Conservation (phyloP, 192 early-diverging fungal species). For the Entomortierella beljakovae region DNA sequence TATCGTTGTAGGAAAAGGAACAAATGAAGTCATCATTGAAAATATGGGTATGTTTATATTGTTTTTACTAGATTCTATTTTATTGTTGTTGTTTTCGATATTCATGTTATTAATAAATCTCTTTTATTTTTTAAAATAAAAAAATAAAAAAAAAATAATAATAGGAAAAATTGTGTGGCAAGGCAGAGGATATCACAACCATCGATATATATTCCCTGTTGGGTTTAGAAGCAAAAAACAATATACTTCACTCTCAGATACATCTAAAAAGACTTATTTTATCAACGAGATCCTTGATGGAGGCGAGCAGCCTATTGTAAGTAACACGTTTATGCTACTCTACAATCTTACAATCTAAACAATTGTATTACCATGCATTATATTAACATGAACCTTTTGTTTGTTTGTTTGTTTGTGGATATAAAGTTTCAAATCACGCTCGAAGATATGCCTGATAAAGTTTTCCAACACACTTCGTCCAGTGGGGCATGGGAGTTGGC, state of each 20-base stretch:
- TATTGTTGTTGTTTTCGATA: no score
- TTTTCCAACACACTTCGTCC: conserved; percentile 70
- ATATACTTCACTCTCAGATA: conserved; percentile 67
- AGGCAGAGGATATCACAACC: conserved; percentile 72
- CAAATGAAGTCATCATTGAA: conserved; percentile 70
- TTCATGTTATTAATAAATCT: no score
- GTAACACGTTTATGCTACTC: conserved; percentile 7
- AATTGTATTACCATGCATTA: no score
- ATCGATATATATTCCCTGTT: conserved; percentile 76
- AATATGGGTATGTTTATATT: conserved; percentile 57
- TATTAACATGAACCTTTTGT: no score
- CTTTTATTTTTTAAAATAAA: no score
- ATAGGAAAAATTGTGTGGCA: conserved; percentile 65
- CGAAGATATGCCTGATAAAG: conserved; percentile 69
- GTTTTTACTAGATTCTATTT: not conserved
- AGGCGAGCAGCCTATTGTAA: conserved; percentile 65
- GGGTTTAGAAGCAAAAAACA: conserved; percentile 74
- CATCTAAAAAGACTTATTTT: conserved; percentile 64
- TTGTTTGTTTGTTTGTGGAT: not conserved
- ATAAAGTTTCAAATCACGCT: conserved; percentile 75
- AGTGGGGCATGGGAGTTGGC: conserved; percentile 80
- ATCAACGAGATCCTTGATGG: conserved; percentile 77
- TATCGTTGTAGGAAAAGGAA: conserved; percentile 68
- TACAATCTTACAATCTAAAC: no score
- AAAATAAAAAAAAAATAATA: no score